Percentiles rank a stretch among this genome's conserved stretches.
phyloP scores from a whole-genome alignment of 192 early-diverging fungal genomes.

The Coemansia sp. region DNA sequence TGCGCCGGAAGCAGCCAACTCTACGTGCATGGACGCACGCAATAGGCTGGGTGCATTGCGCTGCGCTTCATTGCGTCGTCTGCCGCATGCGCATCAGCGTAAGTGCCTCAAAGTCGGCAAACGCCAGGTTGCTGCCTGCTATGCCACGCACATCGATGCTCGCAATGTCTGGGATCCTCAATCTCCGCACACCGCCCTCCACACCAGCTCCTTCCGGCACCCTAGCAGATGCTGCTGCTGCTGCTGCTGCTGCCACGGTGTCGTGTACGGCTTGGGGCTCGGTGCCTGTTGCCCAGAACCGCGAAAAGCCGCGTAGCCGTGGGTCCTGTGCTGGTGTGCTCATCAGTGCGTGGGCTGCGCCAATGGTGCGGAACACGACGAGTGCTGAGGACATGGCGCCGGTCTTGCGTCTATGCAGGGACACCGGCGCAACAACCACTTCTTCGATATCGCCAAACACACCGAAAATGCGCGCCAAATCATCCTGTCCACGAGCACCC shows the following conservation, averaged over 20 bases:
- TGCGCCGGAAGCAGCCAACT: too few species aligned
- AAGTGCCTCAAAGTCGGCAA: slow-evolving; percentile 42
- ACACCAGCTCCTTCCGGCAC: background rate
- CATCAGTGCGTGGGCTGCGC: slow-evolving; percentile 40
- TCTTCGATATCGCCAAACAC: slow-evolving; percentile 39
- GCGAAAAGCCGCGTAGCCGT: slow-evolving; percentile 9
- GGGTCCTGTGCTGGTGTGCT: slow-evolving; percentile 3
- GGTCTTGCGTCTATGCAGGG: slow-evolving; percentile 4
- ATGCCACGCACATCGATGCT: slow-evolving; percentile 25
- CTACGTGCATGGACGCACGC: too few species aligned
- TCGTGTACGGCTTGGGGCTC: slow-evolving; percentile 24
- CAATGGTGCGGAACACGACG: slow-evolving; percentile 32
- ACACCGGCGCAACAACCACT: slow-evolving; percentile 34
- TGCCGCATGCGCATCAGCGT: slow-evolving; percentile 49
- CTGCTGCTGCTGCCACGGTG: background rate
- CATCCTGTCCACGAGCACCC: background rate
- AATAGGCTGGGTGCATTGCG: too few species aligned
- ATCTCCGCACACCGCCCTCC: background rate
- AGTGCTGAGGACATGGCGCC: slow-evolving; percentile 19
- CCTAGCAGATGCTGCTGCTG: background rate
- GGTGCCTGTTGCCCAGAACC: slow-evolving; percentile 28
- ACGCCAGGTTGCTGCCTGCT: slow-evolving; percentile 23
- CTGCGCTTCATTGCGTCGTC: too few species aligned
- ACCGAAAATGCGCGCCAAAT: slow-evolving; percentile 17
- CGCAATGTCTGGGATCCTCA: slow-evolving; percentile 13